A percentile compares a stretch with the other conserved stretches of the same genome.
Conservation (phyloP, 2,329 filamentous ascomycete genomes). For the Cordyceps cicadae region DNA sequence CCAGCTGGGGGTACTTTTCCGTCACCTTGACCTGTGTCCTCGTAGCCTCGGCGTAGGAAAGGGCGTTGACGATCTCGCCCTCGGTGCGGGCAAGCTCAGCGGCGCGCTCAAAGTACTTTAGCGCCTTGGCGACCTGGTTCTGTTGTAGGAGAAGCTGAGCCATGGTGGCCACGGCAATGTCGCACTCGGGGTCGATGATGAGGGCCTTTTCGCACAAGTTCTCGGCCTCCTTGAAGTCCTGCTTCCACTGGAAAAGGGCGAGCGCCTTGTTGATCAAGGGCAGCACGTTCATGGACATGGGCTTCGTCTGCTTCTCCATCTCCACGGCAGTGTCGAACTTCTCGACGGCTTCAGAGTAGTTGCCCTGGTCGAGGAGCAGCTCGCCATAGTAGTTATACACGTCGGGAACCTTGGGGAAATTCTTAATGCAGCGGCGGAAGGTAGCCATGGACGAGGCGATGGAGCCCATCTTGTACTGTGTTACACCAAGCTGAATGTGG, state of each 20-base stretch:
- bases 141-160: slow-evolving; percentile 94
- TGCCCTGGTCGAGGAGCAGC: slow-evolving; percentile 90
- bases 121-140: slow-evolving; percentile 89
- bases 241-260: slow-evolving; percentile 96
- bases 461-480: slow-evolving; percentile 99
- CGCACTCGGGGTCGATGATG: slow-evolving; percentile 96
- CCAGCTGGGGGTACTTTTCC: slow-evolving; percentile 76
- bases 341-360: slow-evolving; percentile 89
- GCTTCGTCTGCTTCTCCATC: slow-evolving; percentile 92
- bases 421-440: slow-evolving; percentile 95
- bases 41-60: slow-evolving; percentile 95
- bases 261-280: slow-evolving; percentile 98
- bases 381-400: slow-evolving; percentile 99
- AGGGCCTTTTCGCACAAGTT: slow-evolving; percentile 95
- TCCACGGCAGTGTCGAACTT: slow-evolving; percentile 99
- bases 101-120: slow-evolving; percentile 94
- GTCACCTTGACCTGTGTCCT: slow-evolving; percentile 90
- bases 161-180: slow-evolving; percentile 98
- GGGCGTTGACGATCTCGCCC: slow-evolving; percentile 88
- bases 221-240: slow-evolving; percentile 90
- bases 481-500: slow-evolving; percentile 97
- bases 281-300: slow-evolving; percentile 92
- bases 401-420: slow-evolving; percentile 91
- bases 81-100: slow-evolving; percentile 92
- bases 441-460: slow-evolving; percentile 98